Base-by-base conservation (phyloP, 1,284 basidiomycete species). In the Microbotryomycetes sp. region DNA sequence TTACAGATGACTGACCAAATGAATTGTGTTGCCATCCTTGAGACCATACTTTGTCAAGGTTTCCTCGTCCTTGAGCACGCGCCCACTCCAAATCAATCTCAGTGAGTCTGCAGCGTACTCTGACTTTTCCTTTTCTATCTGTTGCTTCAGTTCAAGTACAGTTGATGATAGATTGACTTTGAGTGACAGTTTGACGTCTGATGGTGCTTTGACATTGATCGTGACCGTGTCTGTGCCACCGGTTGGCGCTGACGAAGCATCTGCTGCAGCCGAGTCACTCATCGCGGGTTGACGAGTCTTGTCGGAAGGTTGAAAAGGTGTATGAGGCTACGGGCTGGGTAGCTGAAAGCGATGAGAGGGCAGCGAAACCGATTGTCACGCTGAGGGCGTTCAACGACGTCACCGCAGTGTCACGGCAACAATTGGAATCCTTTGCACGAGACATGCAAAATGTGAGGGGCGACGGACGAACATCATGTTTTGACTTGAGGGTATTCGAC, bases 51-150 rank as follows among this genome's bases (percentile, higher is more conserved):
- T 67, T 9, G 54, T 59, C 28, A 72, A 51, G 6, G 58, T 28
- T 23, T 72, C 67, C 48, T 74, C 73, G 54, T 74, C 71, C 60
- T 73, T 74, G 22, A 74, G 62, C 2, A 74, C 68, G 23, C 69
- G 46, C 6, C 73, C 73, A 6, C 63, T 67, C 55, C 70, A 74
- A 64, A 74, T 74, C 15, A 74, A 60, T 47, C 65, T 28, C 51
- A 63, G 66, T 36, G 54, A 56, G 54, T 69, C 71, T n/a, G 61
- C 60, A 30, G 66, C 61, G 45, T 68, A 65, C 15, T 53, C 36
- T 36, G 54, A 30, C 29, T 72, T 60, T 31, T 57, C 51, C 7
- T 56, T 62, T 30, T 66, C 64, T 48, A 73, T 65, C 12, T 58
- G 58, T 48, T 69, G 58, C 63, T 74, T 74, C 58, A 74, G 70